Percentiles rank a stretch among this genome's conserved stretches.
Conservation (phyloP, 345 rosid genomes). For the Eucalyptus camaldulensis region DNA sequence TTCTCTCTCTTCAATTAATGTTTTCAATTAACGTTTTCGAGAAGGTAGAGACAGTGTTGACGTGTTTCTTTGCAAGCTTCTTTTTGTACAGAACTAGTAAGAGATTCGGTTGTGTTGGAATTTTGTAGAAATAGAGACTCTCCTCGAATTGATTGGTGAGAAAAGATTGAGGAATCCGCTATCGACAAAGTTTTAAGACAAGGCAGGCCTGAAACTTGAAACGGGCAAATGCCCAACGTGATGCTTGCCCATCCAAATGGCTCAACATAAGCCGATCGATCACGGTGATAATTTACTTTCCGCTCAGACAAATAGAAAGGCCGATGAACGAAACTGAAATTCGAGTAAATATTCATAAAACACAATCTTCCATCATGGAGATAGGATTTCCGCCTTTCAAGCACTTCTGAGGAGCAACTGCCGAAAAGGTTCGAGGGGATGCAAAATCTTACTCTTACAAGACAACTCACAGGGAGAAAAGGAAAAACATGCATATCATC, state of each 20-base stretch:
- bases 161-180: background rate
- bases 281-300: background rate
- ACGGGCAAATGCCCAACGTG: background rate
- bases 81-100: background rate
- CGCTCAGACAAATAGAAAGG: background rate
- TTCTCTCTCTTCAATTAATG: no score
- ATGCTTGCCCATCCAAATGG: background rate
- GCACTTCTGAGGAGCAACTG: background rate
- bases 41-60: background rate
- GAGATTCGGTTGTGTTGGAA: background rate
- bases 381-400: background rate
- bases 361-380: background rate
- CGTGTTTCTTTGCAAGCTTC: background rate
- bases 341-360: background rate
- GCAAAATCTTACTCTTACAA: background rate
- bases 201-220: background rate
- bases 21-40: background rate
- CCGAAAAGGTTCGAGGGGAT: background rate
- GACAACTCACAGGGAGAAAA: background rate
- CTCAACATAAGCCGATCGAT: background rate
- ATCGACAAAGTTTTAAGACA: background rate
- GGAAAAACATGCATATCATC: background rate
- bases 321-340: background rate
- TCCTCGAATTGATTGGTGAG: background rate
- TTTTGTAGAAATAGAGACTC: background rate